Conservation (phyloP, 768 basidiomycete species). For the Kwoniella bestiolae region DNA sequence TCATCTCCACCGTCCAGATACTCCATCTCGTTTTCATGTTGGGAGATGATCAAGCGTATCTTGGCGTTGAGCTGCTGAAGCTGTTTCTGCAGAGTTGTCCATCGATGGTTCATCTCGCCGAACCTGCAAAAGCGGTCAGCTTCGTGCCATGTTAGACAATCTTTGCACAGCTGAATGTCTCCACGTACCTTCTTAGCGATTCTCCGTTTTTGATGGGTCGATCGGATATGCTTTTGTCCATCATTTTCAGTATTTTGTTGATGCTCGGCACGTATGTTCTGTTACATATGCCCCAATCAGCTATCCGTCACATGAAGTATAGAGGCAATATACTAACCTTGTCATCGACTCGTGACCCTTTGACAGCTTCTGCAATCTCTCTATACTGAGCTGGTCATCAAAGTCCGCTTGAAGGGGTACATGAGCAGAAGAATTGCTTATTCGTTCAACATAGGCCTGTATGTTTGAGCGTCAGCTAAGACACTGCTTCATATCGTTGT, state of each 20-base stretch:
- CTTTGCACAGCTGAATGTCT: not conserved
- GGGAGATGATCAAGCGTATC: conserved; percentile 66
- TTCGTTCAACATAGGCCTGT: conserved; percentile 37
- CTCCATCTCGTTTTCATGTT: conserved; percentile 9
- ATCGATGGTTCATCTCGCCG: conserved; percentile 84
- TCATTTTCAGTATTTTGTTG: conserved; percentile 86
- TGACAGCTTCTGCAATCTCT: conserved; percentile 24
- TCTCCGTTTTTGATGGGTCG: conserved; percentile 96
- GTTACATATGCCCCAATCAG: not conserved
- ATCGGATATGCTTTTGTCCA: conserved; percentile 91
- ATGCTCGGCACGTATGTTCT: conserved; percentile 96
- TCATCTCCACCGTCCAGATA: conserved; percentile 11
- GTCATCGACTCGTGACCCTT: conserved; percentile 77
- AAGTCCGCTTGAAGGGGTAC: conserved; percentile 15
- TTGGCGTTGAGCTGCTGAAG: conserved; percentile 79
- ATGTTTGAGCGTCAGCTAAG: not conserved
- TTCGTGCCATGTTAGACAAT: too few species aligned
- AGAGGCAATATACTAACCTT: conserved; percentile 64
- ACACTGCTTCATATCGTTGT: not conserved
- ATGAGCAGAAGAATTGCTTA: conserved; percentile 25
- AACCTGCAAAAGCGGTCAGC: conserved; percentile 58
- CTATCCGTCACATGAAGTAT: not conserved
- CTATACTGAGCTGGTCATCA: conserved; percentile 26
- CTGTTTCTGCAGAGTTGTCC: conserved; percentile 77
- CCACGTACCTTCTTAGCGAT: conserved; percentile 69